Percentiles rank a stretch among this genome's conserved stretches.
These are phyloP conservation scores for Scolecobasidium constrictum DNA, from an alignment of 2,329 filamentous ascomycete genomes.

Conservation along the genomic window DNA sequence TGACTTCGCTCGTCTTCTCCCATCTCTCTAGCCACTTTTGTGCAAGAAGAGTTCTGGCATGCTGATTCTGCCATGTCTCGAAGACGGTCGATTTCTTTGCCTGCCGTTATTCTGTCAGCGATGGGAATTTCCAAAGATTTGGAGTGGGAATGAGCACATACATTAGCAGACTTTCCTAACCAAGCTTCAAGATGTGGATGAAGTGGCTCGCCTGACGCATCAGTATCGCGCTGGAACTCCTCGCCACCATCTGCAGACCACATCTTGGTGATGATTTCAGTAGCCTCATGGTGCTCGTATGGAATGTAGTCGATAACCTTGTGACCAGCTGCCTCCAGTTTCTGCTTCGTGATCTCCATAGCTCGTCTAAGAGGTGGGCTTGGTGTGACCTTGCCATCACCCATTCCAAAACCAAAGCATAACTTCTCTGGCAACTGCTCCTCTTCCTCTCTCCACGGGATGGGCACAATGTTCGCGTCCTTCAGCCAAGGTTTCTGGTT, in stretches of 20 bases:
- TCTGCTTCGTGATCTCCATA: constrained; percentile 15
- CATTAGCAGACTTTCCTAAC: constrained; percentile 12
- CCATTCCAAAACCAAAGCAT: constrained; percentile 15
- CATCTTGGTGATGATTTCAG: constrained; percentile 14
- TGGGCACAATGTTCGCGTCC: constrained; percentile 30
- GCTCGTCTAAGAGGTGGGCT: constrained; percentile 14
- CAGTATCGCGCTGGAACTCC: constrained; percentile 15
- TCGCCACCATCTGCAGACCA: constrained; percentile 14
- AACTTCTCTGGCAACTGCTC: constrained; percentile 17
- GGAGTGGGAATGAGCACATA: constrained; percentile 14
- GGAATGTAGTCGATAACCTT: constrained; percentile 14
- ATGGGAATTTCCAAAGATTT: not conserved
- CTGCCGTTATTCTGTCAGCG: not conserved
- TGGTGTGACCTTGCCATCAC: constrained; percentile 15
- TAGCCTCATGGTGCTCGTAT: constrained; percentile 12
- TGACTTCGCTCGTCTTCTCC: constrained; percentile 13
- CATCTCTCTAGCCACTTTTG: constrained; percentile 16
- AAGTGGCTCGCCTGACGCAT: constrained; percentile 16
- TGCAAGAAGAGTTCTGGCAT: constrained; percentile 12
- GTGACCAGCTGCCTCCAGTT: constrained; percentile 14
- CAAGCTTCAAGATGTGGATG: constrained; percentile 13
- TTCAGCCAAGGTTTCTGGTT: constrained; percentile 32
- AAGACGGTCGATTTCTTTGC: not conserved
- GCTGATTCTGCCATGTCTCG: constrained; percentile 14
- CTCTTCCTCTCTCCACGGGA: constrained; percentile 42